A percentile compares a stretch with the other conserved stretches of the same genome.
Evolutionary conservation across 108 stramenopile species (phyloP).

Genomic region (Discostella stelligeroides): DNA sequence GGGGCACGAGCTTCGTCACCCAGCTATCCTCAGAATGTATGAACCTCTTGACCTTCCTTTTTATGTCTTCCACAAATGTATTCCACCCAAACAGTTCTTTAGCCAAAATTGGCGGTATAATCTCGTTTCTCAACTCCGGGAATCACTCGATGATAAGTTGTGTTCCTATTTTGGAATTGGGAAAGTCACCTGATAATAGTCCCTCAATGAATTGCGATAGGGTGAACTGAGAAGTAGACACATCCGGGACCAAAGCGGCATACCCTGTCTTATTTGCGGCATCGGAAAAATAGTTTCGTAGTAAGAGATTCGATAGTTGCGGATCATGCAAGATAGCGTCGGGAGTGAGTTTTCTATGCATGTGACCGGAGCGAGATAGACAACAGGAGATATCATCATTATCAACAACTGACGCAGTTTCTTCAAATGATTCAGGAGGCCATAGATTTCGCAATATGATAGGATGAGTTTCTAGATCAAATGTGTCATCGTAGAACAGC

Average conservation of each 20-base stretch:
- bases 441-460: constrained; percentile 38
- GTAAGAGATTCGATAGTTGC: constrained; percentile 48
- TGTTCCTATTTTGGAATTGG: constrained; percentile 79
- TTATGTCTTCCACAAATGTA: constrained; percentile 48
- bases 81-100: constrained; percentile 70
- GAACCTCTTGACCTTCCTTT: not conserved
- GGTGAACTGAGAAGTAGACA: constrained; percentile 23
- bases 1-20: constrained; percentile 39
- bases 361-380: not conserved
- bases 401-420: not conserved
- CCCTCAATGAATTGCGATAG: constrained; percentile 49
- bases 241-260: constrained; percentile 62
- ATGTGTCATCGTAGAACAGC: constrained; percentile 19
- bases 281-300: constrained; percentile 64
- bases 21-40: not conserved
- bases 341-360: constrained; percentile 40
- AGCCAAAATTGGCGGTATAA: constrained; percentile 53
- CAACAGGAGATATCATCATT: not conserved
- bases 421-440: constrained; percentile 27
- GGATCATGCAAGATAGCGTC: constrained; percentile 55
- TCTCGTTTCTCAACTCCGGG: constrained; percentile 62
- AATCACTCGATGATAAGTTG: constrained; percentile 61
- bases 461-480: constrained; percentile 36
- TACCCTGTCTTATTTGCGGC: constrained; percentile 45
- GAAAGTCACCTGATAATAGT: constrained; percentile 44